phyloP scores from a whole-genome alignment of 441 rosid species.

The Arabidopsis lyrata region DNA sequence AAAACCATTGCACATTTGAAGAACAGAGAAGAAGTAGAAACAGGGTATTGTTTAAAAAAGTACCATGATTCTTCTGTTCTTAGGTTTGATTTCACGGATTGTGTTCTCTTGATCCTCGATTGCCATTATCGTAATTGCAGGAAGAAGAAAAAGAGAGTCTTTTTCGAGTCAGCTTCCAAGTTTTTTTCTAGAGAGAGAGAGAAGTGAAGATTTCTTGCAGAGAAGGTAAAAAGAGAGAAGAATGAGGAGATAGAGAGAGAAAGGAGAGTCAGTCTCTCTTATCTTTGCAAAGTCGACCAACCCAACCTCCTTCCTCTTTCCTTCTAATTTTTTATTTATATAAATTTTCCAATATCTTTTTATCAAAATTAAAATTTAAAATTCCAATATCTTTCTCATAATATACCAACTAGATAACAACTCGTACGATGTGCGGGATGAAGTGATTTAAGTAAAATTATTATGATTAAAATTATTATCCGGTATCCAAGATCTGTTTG shows the following conservation, averaged over 20 bases:
- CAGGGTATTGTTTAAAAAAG: neutral
- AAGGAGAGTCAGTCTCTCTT: conserved; percentile 58
- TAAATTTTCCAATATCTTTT: no score
- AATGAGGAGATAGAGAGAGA: conserved; percentile 18
- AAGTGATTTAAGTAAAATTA: no score
- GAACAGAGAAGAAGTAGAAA: neutral
- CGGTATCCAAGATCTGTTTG: no score
- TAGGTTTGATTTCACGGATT: conserved; percentile 81
- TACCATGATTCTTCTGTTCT: conserved; percentile 91
- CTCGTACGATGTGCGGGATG: no score
- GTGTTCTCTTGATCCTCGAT: conserved; percentile 86
- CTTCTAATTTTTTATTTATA: conserved; percentile 20
- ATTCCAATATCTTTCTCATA: no score
- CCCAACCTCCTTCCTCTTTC: conserved; percentile 71
- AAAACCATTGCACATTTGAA: conserved; percentile 28
- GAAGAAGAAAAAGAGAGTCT: conserved; percentile 31
- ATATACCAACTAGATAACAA: no score
- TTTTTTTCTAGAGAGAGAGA: conserved; percentile 30
- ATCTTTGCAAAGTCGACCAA: conserved; percentile 63
- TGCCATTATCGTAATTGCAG: conserved; percentile 61
- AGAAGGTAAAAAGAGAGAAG: conserved; percentile 41
- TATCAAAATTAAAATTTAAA: no score
- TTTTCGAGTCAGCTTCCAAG: conserved; percentile 35
- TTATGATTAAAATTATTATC: no score
- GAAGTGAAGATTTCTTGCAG: conserved; percentile 32